phyloP scores from a whole-genome alignment of 306 rosid genomes.

The Lathyrus sativus region DNA sequence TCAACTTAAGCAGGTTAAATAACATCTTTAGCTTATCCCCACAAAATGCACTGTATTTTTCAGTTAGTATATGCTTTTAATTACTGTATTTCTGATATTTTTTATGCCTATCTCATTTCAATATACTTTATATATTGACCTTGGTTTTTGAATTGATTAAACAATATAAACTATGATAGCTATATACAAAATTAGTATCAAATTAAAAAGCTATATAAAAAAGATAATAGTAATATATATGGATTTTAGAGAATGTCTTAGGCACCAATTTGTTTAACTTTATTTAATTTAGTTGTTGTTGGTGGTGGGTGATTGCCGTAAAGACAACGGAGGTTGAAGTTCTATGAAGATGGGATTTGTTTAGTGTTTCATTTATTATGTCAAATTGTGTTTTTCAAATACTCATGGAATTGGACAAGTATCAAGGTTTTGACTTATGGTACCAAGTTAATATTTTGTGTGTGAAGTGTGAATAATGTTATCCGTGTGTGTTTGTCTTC shows the following conservation, averaged over 20 bases:
- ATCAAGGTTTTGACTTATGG: slow-evolving; percentile 82
- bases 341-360: slow-evolving; percentile 37
- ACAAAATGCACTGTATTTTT: slow-evolving; percentile 41
- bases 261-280: neutral
- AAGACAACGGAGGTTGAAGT: slow-evolving; percentile 68
- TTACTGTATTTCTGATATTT: neutral
- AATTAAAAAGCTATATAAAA: neutral
- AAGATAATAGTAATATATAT: slow-evolving; percentile 6
- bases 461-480: slow-evolving; percentile 36
- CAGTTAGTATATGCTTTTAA: slow-evolving; percentile 52
- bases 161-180: slow-evolving; percentile 12
- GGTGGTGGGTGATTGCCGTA: slow-evolving; percentile 59
- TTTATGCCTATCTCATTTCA: slow-evolving; percentile 21
- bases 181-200: neutral
- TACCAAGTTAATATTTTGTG: slow-evolving; percentile 46
- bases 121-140: slow-evolving; percentile 45
- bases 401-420: slow-evolving; percentile 47
- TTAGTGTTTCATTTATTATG: slow-evolving; percentile 39
- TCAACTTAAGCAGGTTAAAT: slow-evolving; percentile 65
- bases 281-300: neutral
- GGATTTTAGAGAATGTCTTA: slow-evolving; percentile 45
- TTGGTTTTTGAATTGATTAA: slow-evolving; percentile 46
- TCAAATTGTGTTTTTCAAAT: slow-evolving; percentile 27
- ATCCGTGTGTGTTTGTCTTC: slow-evolving; percentile 44
- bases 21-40: slow-evolving; percentile 47